Evolutionary conservation across 2,329 filamentous ascomycete species (phyloP).

Genomic region (Saccharata proteae): DNA sequence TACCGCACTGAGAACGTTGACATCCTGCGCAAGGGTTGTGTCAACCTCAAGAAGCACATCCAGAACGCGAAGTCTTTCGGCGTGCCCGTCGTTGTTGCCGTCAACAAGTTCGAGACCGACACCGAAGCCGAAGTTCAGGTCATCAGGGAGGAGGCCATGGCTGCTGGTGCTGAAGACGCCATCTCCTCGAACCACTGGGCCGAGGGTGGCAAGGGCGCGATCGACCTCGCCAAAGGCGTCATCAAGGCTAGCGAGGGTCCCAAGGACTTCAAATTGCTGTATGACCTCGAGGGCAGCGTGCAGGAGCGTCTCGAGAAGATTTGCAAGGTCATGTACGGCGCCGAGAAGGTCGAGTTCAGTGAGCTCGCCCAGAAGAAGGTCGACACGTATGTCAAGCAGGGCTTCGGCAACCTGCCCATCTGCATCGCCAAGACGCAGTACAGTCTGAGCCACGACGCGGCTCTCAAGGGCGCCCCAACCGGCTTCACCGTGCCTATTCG

Average conservation of each 20-base stretch:
- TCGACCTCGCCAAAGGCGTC: conserved; percentile 79
- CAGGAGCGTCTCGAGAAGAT: conserved; percentile 87
- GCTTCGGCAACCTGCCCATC: conserved; percentile 84
- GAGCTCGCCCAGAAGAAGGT: conserved; percentile 93
- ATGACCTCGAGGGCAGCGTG: conserved; percentile 62
- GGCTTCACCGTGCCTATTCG: conserved; percentile 92
- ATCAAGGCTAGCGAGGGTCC: conserved; percentile 71
- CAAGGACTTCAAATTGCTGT: conserved; percentile 76
- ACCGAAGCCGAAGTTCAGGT: conserved; percentile 84
- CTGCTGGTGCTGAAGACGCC: conserved; percentile 86
- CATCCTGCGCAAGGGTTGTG: conserved; percentile 74
- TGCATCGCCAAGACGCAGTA: conserved; percentile 99
- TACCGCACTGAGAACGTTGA: conserved; percentile 93
- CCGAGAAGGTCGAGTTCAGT: conserved; percentile 78
- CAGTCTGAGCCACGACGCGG: conserved; percentile 83
- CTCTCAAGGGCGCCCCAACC: conserved; percentile 85
- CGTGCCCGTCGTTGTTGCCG: conserved; percentile 86
- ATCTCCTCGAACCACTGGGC: conserved; percentile 95
- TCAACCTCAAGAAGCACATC: conserved; percentile 95
- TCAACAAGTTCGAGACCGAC: conserved; percentile 93
- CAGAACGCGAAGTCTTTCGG: conserved; percentile 80
- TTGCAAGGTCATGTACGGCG: conserved; percentile 88
- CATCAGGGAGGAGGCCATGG: conserved; percentile 79
- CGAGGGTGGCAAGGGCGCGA: conserved; percentile 78
- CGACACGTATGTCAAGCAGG: conserved; percentile 84